phyloP scores from a whole-genome alignment of 129 eudicot species.

The Smallanthus sonchifolius region DNA sequence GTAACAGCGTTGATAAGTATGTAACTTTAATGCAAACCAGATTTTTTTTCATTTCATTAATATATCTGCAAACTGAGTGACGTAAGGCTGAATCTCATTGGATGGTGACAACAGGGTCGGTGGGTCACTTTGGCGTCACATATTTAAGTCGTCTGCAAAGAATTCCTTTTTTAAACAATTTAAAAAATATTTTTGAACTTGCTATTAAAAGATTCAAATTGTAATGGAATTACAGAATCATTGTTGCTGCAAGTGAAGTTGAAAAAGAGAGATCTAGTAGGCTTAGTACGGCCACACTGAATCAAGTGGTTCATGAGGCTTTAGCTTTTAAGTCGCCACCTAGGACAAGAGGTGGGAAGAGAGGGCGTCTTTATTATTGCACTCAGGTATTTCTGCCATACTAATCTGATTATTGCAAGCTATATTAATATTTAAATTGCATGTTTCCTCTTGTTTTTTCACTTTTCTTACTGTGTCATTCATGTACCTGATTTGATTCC shows the following conservation, averaged over 20 bases:
- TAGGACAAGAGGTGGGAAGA: conserved; percentile 91
- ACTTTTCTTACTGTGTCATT: conserved; percentile 4
- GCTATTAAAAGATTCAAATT: not conserved
- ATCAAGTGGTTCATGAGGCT: conserved; percentile 90
- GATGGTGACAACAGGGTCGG: not conserved
- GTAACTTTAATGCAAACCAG: not conserved
- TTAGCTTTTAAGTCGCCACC: conserved; percentile 97
- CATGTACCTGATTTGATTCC: conserved; percentile 7
- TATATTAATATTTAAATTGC: not conserved
- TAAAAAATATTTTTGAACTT: not conserved
- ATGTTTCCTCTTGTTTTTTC: not conserved
- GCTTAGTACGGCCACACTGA: conserved; percentile 73
- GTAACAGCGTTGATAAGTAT: conserved; percentile 85
- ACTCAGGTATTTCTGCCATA: conserved; percentile 64
- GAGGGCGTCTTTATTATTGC: conserved; percentile 89
- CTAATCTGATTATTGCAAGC: not conserved
- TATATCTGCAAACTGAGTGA: not conserved
- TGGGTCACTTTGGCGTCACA: not conserved
- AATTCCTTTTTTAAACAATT: not conserved
- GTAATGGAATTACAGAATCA: conserved; percentile 47
- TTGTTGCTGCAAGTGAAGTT: conserved; percentile 81
- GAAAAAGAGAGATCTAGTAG: conserved; percentile 97
- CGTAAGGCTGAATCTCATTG: not conserved
- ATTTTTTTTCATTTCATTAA: not conserved
- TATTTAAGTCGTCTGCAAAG: not conserved